Base-by-base conservation (phyloP, 148 eudicot species). In the Chenopodium suecicum region DNA sequence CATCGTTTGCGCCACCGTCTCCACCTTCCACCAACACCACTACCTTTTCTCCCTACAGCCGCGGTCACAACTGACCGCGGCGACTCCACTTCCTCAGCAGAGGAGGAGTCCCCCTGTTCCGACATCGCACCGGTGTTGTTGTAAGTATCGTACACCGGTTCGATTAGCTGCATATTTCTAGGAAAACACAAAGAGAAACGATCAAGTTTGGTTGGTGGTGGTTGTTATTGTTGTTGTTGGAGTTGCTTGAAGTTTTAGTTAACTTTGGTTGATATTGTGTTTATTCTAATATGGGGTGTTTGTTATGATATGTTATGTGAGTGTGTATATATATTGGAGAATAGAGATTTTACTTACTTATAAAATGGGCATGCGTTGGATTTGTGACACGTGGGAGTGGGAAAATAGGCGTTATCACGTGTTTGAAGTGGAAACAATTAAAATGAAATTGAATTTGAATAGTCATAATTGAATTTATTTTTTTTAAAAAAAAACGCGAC, bases 1-100 rank as follows among this genome's bases (percentile, higher is more conserved):
- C 48, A 68, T 22, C 68, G 25, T 22, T 52, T 83, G 27, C 78
- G 41, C 82, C 69, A 56, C 32, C 58, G 54, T 16, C 75, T 52
- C 69, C 54, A 69, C 27, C 76, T 9, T 22, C 17, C 54, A 19
- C 17, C 54, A 19, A 48, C 52, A 2, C 68, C 58, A 29, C 78
- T 31, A 27, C 41, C 20, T 10, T 50, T 14, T 13, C 47, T 23
- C n/a, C 46, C 19, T 14, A 54, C 34, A 1, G 75, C 79, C 23
- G 73, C 81, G 13, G 73, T 52, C 2, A 83, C 85, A 1, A 83
- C 82, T 1, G 83, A 80, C 11, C 80, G 29, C 25, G 86, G 83
- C 44, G 86, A 84, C 56, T 84, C 86, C 22, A 84, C 80, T 29
- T 84, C 86, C 29, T 80, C 86, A 22, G 80, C 79, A 17, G 82